Evolutionary conservation across 495 filamentous ascomycete genomes (phyloP).

Genomic region (Podospora fimiseda): DNA sequence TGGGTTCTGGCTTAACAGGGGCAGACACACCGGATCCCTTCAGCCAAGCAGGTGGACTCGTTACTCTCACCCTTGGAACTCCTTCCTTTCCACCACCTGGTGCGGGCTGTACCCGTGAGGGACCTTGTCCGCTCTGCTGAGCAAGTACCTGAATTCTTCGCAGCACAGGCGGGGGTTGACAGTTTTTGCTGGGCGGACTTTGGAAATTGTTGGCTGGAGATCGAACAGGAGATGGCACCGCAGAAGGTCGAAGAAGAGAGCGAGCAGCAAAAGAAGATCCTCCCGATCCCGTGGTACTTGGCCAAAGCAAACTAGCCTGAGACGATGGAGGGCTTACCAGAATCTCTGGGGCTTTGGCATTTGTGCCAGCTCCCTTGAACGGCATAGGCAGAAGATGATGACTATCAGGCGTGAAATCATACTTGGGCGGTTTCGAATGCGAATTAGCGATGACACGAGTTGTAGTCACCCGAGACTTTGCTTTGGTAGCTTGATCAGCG

Average conservation of each 20-base stretch:
- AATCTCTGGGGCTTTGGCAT: background rate
- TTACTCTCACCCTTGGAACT: conserved; percentile 10
- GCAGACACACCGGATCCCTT: conserved; percentile 13
- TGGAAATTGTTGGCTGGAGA: background rate
- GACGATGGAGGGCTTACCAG: background rate
- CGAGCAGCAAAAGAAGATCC: background rate
- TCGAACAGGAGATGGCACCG: background rate
- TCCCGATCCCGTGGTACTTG: background rate
- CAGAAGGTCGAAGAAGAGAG: background rate
- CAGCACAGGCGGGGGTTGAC: conserved; percentile 1
- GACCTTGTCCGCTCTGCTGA: conserved; percentile 3
- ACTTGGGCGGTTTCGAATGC: conserved; percentile 1
- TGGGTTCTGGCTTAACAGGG: too few species aligned
- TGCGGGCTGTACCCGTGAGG: conserved; percentile 13
- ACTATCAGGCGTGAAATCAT: background rate
- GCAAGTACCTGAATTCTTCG: conserved; percentile 9
- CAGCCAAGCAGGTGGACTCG: conserved; percentile 34
- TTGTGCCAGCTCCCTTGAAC: background rate
- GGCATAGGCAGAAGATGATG: background rate
- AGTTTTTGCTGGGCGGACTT: background rate
- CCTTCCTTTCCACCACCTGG: background rate
- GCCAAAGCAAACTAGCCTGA: background rate
- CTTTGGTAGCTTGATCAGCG: conserved; percentile 20
- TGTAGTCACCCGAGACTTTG: conserved; percentile 4
- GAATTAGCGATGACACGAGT: background rate